Evolutionary conservation across 2,329 filamentous ascomycete species (phyloP).

Genomic region (Capronia epimyces): DNA sequence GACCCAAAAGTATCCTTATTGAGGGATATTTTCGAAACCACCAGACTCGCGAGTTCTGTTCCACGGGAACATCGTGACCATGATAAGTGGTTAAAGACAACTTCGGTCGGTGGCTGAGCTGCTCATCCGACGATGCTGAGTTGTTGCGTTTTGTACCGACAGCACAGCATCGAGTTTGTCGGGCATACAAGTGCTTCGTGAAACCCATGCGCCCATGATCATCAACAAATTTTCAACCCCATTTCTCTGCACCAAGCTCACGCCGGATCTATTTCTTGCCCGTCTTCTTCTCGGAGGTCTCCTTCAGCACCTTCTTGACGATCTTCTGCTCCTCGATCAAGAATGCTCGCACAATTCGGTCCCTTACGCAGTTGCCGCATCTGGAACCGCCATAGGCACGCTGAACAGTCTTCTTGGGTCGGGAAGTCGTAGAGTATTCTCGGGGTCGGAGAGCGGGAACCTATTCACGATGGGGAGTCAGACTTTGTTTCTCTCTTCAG

Average conservation of each 20-base stretch:
- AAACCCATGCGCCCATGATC: conserved; percentile 2
- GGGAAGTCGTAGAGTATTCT: conserved; percentile 94
- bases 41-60: background rate
- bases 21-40: background rate
- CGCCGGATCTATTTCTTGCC: conserved; percentile 49
- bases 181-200: background rate
- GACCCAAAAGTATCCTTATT: background rate
- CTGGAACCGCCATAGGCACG: conserved; percentile 97
- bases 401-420: conserved; percentile 99
- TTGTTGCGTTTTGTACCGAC: background rate
- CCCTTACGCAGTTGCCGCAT: conserved; percentile 97
- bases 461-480: conserved; percentile 43
- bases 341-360: conserved; percentile 96
- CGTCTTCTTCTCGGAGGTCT: conserved; percentile 74
- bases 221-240: conserved; percentile 6
- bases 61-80: background rate
- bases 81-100: background rate
- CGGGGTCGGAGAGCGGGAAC: conserved; percentile 94
- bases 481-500: background rate
- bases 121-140: background rate
- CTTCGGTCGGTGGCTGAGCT: background rate
- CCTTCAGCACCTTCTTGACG: conserved; percentile 99
- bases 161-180: background rate
- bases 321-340: conserved; percentile 99
- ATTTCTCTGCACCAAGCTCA: background rate